Percentiles rank a stretch among this genome's conserved stretches.
These are phyloP conservation scores for Eucalyptus polybractea DNA, from an alignment of 345 rosid species.

Conservation along the genomic window DNA sequence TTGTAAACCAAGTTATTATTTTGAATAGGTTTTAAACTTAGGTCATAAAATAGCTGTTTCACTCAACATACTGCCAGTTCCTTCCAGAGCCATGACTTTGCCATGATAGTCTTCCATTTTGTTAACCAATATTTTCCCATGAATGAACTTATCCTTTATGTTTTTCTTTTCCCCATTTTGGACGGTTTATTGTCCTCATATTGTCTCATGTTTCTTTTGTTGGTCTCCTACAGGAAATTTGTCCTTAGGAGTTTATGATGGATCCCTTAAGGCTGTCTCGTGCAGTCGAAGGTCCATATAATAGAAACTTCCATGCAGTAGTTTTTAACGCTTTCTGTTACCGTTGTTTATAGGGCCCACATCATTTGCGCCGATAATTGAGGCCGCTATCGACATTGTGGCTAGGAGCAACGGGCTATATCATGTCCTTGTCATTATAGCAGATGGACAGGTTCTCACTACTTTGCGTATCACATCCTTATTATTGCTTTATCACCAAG, in stretches of 20 bases:
- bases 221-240: not conserved
- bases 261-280: not conserved
- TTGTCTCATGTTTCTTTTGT: not conserved
- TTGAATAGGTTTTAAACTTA: not conserved
- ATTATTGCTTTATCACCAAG: not conserved
- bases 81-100: not conserved
- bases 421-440: conserved; percentile 86
- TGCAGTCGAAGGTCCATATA: not conserved
- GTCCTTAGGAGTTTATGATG: not conserved
- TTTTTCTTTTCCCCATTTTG: not conserved
- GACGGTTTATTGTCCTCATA: not conserved
- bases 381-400: conserved; percentile 79
- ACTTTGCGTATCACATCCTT: not conserved
- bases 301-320: not conserved
- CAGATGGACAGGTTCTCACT: conserved; percentile 76
- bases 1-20: not conserved
- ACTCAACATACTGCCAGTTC: not conserved
- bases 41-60: not conserved
- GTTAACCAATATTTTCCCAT: not conserved
- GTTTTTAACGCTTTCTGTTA: not conserved
- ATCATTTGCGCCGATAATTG: conserved; percentile 81
- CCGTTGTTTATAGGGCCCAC: conserved; percentile 56
- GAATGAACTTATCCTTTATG: not conserved
- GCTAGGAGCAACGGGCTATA: conserved; percentile 60
- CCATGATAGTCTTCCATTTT: not conserved